phyloP scores from a whole-genome alignment of 177 flowering plant genomes.

The Tripterygium wilfordii region DNA sequence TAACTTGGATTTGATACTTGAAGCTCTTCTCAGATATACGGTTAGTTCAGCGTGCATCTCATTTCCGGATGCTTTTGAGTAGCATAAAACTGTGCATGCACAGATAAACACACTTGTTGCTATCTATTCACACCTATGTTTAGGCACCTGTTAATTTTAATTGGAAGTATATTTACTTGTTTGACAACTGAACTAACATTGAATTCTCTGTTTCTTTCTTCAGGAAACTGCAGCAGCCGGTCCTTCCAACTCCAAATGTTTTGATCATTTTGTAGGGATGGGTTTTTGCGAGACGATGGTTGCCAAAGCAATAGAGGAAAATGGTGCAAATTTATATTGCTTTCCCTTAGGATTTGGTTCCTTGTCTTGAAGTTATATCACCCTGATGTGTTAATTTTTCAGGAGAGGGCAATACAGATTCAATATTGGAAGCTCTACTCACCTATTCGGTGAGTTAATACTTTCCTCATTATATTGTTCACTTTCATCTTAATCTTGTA shows the following conservation, averaged over 20 bases:
- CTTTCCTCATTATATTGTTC: background rate
- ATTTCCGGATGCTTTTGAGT: no score
- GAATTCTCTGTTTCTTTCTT: background rate
- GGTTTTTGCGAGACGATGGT: constrained; percentile 31
- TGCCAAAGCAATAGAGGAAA: constrained; percentile 29
- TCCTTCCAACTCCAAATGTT: constrained; percentile 23
- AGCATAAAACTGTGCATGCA: no score
- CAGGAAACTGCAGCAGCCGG: constrained; percentile 26
- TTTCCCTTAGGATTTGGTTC: background rate
- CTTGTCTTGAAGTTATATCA: background rate
- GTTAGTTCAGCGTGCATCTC: no score
- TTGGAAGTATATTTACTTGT: background rate
- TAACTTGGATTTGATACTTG: background rate
- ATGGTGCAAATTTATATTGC: constrained; percentile 16
- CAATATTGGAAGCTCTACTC: constrained; percentile 58
- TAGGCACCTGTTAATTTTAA: no score
- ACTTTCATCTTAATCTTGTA: background rate
- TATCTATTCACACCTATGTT: no score
- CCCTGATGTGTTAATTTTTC: constrained; percentile 5
- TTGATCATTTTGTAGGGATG: constrained; percentile 33
- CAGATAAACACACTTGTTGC: no score
- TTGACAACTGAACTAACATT: background rate
- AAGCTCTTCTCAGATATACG: background rate
- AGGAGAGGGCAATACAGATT: constrained; percentile 57
- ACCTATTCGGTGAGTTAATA: constrained; percentile 55